phyloP scores from a whole-genome alignment of 1,139 yeast genomes.

The Kurtzmaniella quercitrusa region DNA sequence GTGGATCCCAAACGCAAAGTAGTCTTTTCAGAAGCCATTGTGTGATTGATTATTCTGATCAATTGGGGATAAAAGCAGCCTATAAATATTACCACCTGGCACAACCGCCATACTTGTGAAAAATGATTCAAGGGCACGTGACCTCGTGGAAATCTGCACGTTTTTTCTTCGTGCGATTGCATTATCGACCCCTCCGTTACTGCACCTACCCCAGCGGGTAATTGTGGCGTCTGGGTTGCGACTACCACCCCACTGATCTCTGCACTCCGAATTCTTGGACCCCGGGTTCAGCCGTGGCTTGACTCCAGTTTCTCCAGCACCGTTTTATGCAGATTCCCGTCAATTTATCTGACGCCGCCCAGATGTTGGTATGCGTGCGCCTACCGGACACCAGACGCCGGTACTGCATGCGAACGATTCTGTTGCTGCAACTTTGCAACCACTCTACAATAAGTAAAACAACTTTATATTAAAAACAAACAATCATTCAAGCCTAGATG shows the following conservation, averaged over 20 bases:
- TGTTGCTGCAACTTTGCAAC: neutral
- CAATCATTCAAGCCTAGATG: neutral
- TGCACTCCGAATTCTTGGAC: no score
- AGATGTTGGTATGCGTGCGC: no score
- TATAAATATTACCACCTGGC: neutral
- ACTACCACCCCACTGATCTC: no score
- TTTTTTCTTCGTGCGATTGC: neutral
- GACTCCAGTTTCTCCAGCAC: no score
- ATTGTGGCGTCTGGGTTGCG: neutral
- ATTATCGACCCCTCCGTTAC: neutral
- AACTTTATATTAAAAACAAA: neutral
- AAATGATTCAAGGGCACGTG: slow-evolving; percentile 9
- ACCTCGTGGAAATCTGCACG: slow-evolving; percentile 2
- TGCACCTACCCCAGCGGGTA: neutral
- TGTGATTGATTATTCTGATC: neutral
- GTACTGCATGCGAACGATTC: neutral
- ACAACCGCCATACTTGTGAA: slow-evolving; percentile 4
- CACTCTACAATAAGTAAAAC: neutral
- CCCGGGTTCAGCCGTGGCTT: no score
- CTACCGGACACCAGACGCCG: neutral
- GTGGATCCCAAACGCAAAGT: slow-evolving; percentile 53
- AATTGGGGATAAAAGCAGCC: neutral
- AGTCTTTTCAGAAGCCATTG: slow-evolving; percentile 7
- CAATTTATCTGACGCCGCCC: no score
- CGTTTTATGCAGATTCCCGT: no score